A percentile compares a stretch with the other conserved stretches of the same genome.
Evolutionary conservation across 371 early-diverging fungal genomes (phyloP).

Genomic region (Hamiltosporidium magnivora): DNA sequence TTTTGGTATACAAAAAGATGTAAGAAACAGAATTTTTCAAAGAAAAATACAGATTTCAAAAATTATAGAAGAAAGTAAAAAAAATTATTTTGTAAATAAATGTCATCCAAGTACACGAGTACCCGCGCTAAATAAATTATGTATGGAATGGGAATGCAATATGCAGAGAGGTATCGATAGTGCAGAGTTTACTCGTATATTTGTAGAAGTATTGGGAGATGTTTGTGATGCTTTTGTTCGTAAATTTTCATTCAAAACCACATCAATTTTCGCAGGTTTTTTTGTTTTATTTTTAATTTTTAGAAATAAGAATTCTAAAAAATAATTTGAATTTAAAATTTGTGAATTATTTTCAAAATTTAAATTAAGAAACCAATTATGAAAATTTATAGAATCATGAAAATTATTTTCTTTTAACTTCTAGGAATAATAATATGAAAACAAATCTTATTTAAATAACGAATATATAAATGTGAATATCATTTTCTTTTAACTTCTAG

Average conservation of each 20-base stretch:
- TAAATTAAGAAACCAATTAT: too few relatives aligned
- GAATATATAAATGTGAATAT: too few relatives aligned
- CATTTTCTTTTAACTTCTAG: too few relatives aligned
- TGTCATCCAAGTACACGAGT: slow-evolving; percentile 50
- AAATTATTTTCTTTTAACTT: too few relatives aligned
- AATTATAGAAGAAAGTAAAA: slow-evolving; percentile 31
- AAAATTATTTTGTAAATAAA: slow-evolving; percentile 41
- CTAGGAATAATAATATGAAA: too few relatives aligned
- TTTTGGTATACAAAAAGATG: not conserved
- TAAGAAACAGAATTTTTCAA: not conserved
- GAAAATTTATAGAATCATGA: too few relatives aligned
- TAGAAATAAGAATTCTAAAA: not conserved
- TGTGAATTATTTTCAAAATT: too few relatives aligned
- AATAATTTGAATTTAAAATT: not conserved
- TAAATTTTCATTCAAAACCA: slow-evolving; percentile 31
- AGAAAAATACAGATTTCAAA: not conserved
- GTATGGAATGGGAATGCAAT: slow-evolving; percentile 49
- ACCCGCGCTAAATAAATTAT: slow-evolving; percentile 50
- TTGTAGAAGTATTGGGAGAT: slow-evolving; percentile 47
- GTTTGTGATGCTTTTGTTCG: slow-evolving; percentile 45
- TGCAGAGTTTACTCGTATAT: slow-evolving; percentile 44
- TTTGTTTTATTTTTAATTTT: slow-evolving; percentile 33
- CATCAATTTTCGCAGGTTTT: slow-evolving; percentile 8
- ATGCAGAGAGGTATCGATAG: slow-evolving; percentile 32
- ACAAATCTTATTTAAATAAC: too few relatives aligned